Percentiles rank a stretch among this genome's conserved stretches.
phyloP scores from a whole-genome alignment of 2,329 filamentous ascomycete genomes.

The Epichloe uncinata region DNA sequence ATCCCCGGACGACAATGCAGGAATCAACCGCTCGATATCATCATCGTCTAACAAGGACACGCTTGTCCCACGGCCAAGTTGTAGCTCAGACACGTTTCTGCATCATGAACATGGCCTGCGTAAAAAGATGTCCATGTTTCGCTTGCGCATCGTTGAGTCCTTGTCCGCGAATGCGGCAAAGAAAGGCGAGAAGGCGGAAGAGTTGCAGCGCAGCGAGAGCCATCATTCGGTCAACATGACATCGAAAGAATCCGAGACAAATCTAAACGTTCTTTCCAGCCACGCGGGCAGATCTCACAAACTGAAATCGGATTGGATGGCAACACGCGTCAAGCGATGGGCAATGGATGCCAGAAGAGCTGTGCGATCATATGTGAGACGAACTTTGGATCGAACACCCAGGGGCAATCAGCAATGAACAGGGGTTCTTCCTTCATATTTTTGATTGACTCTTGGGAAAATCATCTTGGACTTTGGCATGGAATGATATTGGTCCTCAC shows the following conservation, averaged over 20 bases:
- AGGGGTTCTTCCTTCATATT: background rate
- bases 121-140: slow-evolving; percentile 19
- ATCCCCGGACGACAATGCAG: slow-evolving; percentile 8
- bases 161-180: slow-evolving; percentile 7
- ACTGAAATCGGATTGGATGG: slow-evolving; percentile 10
- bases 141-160: slow-evolving; percentile 11
- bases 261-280: slow-evolving; percentile 2
- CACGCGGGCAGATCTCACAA: background rate
- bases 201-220: slow-evolving; percentile 3
- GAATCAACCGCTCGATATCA: slow-evolving; percentile 4
- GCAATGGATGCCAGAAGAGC: slow-evolving; percentile 19
- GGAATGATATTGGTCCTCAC: background rate
- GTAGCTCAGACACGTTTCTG: slow-evolving; percentile 1
- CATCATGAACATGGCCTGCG: slow-evolving; percentile 10
- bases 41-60: slow-evolving; percentile 6
- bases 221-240: slow-evolving; percentile 1
- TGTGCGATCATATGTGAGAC: slow-evolving; percentile 20
- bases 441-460: slow-evolving; percentile 4
- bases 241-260: slow-evolving; percentile 3
- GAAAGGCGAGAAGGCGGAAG: slow-evolving; percentile 3
- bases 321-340: slow-evolving; percentile 20
- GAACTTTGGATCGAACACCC: slow-evolving; percentile 18
- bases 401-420: slow-evolving; percentile 7
- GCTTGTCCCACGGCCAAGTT: slow-evolving; percentile 7
- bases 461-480: slow-evolving; percentile 1